A percentile compares a stretch with the other conserved stretches of the same genome.
Evolutionary conservation across 768 basidiomycete species (phyloP).

Genomic region (Antrodiella citrinella): DNA sequence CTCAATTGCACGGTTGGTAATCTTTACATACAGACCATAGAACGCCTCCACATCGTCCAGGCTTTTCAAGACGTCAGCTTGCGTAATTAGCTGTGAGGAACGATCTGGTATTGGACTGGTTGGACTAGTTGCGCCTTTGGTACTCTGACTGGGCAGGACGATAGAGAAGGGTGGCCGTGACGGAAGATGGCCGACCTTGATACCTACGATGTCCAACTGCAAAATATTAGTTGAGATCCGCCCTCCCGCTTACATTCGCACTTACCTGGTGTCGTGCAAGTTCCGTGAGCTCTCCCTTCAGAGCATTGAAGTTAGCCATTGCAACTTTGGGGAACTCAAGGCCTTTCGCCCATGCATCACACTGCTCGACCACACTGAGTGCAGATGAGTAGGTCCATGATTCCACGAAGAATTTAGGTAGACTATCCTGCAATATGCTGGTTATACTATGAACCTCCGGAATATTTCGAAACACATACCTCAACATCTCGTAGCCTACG

Average conservation of each 20-base stretch:
- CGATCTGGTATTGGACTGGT: not conserved
- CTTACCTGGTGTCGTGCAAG: conserved; percentile 81
- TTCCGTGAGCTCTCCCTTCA: conserved; percentile 83
- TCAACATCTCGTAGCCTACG: conserved; percentile 66
- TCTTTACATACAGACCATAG: conserved; percentile 65
- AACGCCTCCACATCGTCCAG: conserved; percentile 52
- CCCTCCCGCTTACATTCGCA: not conserved
- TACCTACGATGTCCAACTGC: conserved; percentile 82
- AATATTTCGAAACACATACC: conserved; percentile 46
- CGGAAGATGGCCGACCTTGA: conserved; percentile 67
- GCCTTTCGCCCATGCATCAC: conserved; percentile 59
- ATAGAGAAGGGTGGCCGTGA: conserved; percentile 63
- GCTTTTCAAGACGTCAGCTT: conserved; percentile 51
- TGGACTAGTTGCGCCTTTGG: conserved; percentile 8
- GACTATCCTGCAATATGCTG: conserved; percentile 33
- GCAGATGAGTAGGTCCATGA: conserved; percentile 93
- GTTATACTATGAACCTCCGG: not conserved
- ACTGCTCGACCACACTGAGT: conserved; percentile 73
- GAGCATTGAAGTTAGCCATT: conserved; percentile 53
- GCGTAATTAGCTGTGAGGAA: conserved; percentile 38
- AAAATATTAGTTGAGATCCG: conserved; percentile 3
- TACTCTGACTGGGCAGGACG: conserved; percentile 19
- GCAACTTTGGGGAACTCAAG: conserved; percentile 39
- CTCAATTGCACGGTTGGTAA: conserved; percentile 79
- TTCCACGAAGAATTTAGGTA: conserved; percentile 73